A percentile compares a stretch with the other conserved stretches of the same genome.
phyloP scores from a whole-genome alignment of 2,329 filamentous ascomycete genomes.

The Cadophora luteo-olivacea region DNA sequence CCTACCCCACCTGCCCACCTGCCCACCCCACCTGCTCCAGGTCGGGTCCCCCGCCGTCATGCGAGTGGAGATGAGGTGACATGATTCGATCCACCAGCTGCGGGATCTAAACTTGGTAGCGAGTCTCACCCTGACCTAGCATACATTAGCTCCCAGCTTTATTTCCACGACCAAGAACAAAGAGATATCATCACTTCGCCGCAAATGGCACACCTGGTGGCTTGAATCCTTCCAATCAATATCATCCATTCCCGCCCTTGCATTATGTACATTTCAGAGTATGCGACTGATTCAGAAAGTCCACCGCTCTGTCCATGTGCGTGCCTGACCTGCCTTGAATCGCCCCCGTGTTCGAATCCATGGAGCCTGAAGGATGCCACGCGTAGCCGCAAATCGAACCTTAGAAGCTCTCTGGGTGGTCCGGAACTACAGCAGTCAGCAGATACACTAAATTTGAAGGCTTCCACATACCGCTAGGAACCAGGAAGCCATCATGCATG shows the following conservation, averaged over 20 bases:
- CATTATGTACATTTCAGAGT: conserved; percentile 1
- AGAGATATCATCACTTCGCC: not conserved
- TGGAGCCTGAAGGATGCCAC: not conserved
- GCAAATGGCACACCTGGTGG: conserved; percentile 1
- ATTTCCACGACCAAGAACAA: conserved; percentile 13
- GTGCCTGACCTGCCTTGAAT: not conserved
- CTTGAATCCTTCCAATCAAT: not conserved
- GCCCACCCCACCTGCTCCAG: not conserved
- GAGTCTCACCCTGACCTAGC: not conserved
- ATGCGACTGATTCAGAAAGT: not conserved
- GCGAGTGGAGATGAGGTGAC: not conserved
- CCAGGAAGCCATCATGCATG: conserved; percentile 13
- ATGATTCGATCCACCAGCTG: conserved; percentile 13
- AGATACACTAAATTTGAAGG: not conserved
- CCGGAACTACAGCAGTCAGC: conserved; percentile 4
- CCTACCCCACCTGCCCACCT: too few species aligned
- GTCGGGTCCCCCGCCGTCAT: not conserved
- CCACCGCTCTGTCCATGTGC: not conserved
- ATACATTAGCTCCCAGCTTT: conserved; percentile 11
- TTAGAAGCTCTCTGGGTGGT: conserved; percentile 3
- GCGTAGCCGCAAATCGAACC: not conserved
- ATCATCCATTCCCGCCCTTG: not conserved
- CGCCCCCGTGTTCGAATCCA: not conserved
- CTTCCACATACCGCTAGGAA: conserved; percentile 13
- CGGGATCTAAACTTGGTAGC: conserved; percentile 9